Percentiles rank a stretch among this genome's conserved stretches.
These are phyloP conservation scores for Neurospora sp. DNA, from an alignment of 495 filamentous ascomycete genomes.

Conservation along the genomic window DNA sequence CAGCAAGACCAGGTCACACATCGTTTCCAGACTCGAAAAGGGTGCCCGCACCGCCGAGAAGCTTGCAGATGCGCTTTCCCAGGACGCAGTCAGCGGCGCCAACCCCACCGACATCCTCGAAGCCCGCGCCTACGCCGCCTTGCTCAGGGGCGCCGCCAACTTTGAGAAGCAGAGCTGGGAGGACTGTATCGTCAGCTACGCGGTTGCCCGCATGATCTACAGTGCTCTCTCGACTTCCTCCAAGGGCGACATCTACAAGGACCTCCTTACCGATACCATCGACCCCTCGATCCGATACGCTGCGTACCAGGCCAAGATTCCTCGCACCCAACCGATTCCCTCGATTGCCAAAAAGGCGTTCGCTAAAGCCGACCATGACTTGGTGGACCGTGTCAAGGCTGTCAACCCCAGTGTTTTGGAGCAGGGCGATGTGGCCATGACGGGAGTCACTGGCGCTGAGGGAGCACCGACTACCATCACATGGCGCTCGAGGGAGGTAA, in stretches of 20 bases:
- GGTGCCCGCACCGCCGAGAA: conserved; percentile 58
- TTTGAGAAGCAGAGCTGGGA: conserved; percentile 89
- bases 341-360: conserved; percentile 69
- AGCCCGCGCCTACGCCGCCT: conserved; percentile 70
- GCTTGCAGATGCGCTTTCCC: conserved; percentile 54
- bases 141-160: conserved; percentile 60
- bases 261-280: conserved; percentile 72
- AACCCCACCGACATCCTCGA: conserved; percentile 68
- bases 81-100: conserved; percentile 48
- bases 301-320: conserved; percentile 79
- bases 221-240: conserved; percentile 47
- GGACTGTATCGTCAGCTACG: conserved; percentile 61
- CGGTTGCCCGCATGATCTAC: conserved; percentile 75
- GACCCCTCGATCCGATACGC: conserved; percentile 93
- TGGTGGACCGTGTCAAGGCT: conserved; percentile 58
- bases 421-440: conserved; percentile 48
- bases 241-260: conserved; percentile 68
- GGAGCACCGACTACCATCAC: conserved; percentile 65
- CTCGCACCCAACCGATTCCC: conserved; percentile 69
- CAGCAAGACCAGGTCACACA: conserved; percentile 72
- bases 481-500: conserved; percentile 82
- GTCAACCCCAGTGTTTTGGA: conserved; percentile 61
- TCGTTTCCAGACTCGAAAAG: conserved; percentile 78
- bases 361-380: conserved; percentile 46
- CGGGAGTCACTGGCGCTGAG: conserved; percentile 41